Conservation (phyloP, 1,139 yeast genomes). For the Petasospora fabianii region DNA sequence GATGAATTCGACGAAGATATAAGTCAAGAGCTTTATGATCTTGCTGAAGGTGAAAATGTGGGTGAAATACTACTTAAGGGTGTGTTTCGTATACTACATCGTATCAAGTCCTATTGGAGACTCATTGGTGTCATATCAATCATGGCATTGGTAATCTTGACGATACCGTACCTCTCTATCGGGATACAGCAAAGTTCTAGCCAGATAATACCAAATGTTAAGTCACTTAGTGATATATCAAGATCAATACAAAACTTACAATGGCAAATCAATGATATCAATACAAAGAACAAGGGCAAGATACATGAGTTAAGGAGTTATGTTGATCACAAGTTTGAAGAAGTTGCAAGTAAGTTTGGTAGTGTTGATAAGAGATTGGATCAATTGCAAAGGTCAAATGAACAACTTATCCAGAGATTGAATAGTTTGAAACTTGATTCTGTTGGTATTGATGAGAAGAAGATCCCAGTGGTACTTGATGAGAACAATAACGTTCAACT, state of each 20-base stretch:
- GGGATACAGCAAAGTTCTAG: background rate
- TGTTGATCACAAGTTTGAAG: constrained; percentile 22
- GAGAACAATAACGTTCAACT: constrained; percentile 17
- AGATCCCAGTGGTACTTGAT: constrained; percentile 22
- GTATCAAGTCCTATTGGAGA: background rate
- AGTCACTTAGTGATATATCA: constrained; percentile 18
- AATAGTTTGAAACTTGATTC: constrained; percentile 10
- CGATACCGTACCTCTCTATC: background rate
- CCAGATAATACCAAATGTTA: constrained; percentile 11
- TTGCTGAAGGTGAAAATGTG: no score
- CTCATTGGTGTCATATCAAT: background rate
- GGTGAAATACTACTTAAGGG: background rate
- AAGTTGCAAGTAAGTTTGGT: constrained; percentile 10
- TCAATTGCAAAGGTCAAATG: constrained; percentile 6
- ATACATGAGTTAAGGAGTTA: constrained; percentile 20
- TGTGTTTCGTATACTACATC: background rate
- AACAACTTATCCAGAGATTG: constrained; percentile 8
- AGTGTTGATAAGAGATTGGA: constrained; percentile 13
- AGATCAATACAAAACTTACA: constrained; percentile 21
- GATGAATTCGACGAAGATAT: constrained; percentile 1
- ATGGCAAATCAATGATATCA: constrained; percentile 24
- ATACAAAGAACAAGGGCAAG: constrained; percentile 19
- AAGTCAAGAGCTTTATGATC: background rate
- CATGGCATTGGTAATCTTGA: background rate
- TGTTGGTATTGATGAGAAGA: constrained; percentile 5